Evolutionary conservation across 2,329 filamentous ascomycete species (phyloP), one percentile per base, ranked within the genome.

Genomic region (Thielaviopsis ethacetica): DNA sequence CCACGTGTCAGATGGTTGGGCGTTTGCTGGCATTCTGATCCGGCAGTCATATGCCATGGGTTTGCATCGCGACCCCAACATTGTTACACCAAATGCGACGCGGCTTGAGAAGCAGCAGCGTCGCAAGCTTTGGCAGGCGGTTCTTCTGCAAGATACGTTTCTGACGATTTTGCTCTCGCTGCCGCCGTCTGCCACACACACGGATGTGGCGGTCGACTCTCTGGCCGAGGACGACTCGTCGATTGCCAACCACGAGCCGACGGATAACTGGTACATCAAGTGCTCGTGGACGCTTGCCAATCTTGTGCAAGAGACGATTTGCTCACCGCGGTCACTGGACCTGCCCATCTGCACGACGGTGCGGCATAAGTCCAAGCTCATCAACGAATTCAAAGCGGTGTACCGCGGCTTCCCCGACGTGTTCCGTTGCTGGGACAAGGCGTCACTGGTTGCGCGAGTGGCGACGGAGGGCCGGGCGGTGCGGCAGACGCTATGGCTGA

Each of bases 1-100:
- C 65, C 86, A 91, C 65, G 86, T 86, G 3, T 87, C 84, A 0
- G 87, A 91, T 67, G 87, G 86, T 1, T 91, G 86, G 83, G 84
- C 86, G 0, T 91, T 90, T 73, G 85, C 84, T 0, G 87, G 87
- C 5, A 84, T 91, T 26, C 70, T 89, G 22, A 83, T 88, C 63
- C 78, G 86, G 26, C 87, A 91, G 69, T 82, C 86, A 0, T 91
- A 90, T 65, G 87, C 87, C 24, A 86, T 91, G 83, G 85, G 87
- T 0, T 70, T 91, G 13, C 86, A 91, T 67, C 81, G 87, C 17
- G 86, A 91, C 65, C 87, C 87, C 0, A 86, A 89, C 61, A 82
- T 88, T 61, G 83, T 84, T 22, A 79, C 79, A 0, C 85, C 86
- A 0, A 75, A 82, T 44, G 84, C 84, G 1, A 81, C 75, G 3